These are phyloP conservation scores for Meira nashicola DNA, from an alignment of 1,284 basidiomycete species.

Conservation along the genomic window DNA sequence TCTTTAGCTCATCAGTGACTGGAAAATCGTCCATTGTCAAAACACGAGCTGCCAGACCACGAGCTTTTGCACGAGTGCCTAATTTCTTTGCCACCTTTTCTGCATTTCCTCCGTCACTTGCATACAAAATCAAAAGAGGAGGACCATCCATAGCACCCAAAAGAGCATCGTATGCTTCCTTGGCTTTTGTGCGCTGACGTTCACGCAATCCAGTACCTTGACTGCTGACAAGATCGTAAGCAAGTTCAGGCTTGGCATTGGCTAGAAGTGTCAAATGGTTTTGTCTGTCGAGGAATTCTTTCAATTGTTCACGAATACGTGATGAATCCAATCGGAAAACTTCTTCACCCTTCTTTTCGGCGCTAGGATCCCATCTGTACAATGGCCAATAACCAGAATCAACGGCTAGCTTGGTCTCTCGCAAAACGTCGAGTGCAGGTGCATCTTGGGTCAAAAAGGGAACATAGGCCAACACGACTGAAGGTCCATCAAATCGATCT, in stretches of 20 bases:
- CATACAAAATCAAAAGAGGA: conserved; percentile 80
- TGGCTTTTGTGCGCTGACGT: conserved; percentile 75
- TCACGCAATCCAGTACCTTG: conserved; percentile 78
- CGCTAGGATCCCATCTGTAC: conserved; percentile 92
- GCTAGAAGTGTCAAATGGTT: conserved; percentile 92
- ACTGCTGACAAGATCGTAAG: conserved; percentile 76
- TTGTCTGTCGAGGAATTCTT: conserved; percentile 89
- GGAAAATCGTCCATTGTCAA: conserved; percentile 67
- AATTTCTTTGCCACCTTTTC: conserved; percentile 94
- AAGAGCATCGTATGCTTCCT: conserved; percentile 79
- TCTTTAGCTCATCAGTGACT: conserved; percentile 61
- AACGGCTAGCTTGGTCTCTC: conserved; percentile 94
- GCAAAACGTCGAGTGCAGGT: conserved; percentile 79
- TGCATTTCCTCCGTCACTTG: conserved; percentile 87
- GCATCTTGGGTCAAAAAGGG: conserved; percentile 70
- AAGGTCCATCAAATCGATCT: conserved; percentile 81
- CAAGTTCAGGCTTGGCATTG: conserved; percentile 69
- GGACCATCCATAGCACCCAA: conserved; percentile 82
- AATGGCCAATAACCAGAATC: conserved; percentile 97
- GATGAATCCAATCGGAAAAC: conserved; percentile 86
- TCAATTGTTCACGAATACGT: conserved; percentile 87
- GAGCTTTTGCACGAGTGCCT: conserved; percentile 72
- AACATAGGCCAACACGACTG: conserved; percentile 87
- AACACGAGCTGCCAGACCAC: conserved; percentile 68
- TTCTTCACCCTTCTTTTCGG: conserved; percentile 68